Evolutionary conservation across 192 early-diverging fungal genomes (phyloP), one percentile per base, ranked within the genome.

Genomic region (Gonapodya sp.): DNA sequence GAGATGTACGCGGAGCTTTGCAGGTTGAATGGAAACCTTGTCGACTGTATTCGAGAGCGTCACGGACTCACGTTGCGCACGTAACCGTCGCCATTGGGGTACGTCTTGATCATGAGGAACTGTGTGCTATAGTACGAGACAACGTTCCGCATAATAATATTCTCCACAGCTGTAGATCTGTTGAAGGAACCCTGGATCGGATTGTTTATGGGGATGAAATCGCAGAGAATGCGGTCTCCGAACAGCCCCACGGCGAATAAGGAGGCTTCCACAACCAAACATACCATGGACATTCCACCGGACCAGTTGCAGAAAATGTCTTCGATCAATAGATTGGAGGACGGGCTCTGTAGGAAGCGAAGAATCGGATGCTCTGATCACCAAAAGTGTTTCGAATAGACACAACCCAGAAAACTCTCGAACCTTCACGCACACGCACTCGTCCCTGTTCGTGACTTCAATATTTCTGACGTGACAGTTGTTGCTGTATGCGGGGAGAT

Each of bases 41-140:
- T n/a, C n/a, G n/a, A n/a, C n/a, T n/a, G n/a, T n/a, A n/a, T n/a
- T n/a, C 8, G 46, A 64, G 46, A 64, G 46, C 46, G 46, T n/a
- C 46, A 64, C 8, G 46, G 8, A 64, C 46, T 8, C 24, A 64
- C 46, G 46, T 64, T 64, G 8, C 46, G 46, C 46, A 64, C 46
- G 24, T 64, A 64, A 24, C 46, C 46, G 24, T 64, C 24, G 46
- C 46, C 46, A 24, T 64, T 64, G 46, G 46, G 46, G 46, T 64
- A 64, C 24, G 46, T 64, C 46, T 64, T 64, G 46, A 64, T 64
- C 46, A 64, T 64, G 46, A 64, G 46, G 46, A 64, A 64, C 46
- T 64, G 46, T 8, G 46, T 64, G 46, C 46, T 64, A 24, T 64
- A 64, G 46, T 64, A 64, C 8, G 46, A 64, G 8, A 64, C 46